Base-by-base conservation (phyloP, 1,284 basidiomycete species). In the Apiotrichum akiyoshidainum region DNA sequence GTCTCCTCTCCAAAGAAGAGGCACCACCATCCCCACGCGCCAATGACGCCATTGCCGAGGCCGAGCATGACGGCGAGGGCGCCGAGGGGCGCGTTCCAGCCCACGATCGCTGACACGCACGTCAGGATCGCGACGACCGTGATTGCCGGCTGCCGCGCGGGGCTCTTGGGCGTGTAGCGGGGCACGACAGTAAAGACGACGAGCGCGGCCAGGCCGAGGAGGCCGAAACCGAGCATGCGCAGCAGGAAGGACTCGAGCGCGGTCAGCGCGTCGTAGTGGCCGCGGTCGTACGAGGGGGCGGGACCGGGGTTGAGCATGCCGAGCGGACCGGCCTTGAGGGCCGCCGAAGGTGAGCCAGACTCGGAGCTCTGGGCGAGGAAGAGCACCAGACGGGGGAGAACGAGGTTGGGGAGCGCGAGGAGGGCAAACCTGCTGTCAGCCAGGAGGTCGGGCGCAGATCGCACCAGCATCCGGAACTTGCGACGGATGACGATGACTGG, bases 21-120 rank as follows among this genome's bases (percentile, higher is more conserved):
- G 4, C 72, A 68, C 74, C 75, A 78, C 72, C 74, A 77, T 2
- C 75, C 77, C 73, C 75, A 78, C 11, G 71, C 57, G 0, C 68
- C 71, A 2, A 78, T 55, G 10, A 67, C 22, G 0, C 62, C 68
- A 55, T 76, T 73, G 1, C 77, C 75, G 2, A 71, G 46, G 1
- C 67, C 71, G 1, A 74, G 53, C 2, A 73, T 46, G 5, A 49
- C 62, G 1, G 68, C 68, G n/a, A 78, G 57, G 0, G 70, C 75
- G 14, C 72, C 70, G 10, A 75, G 65, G 6, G 60, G 62, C 2
- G 71, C 67, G 55, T 78, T 77, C 63, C 65, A 77, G 7, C 60
- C 42, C 6, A 72, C 50, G 10, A 73, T 54, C 2, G 62, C 65
- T 12, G 66, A 61, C 37, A 76, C 39, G 22, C 65, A 68, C 33